Conservation (phyloP, 306 rosid genomes). For the Medicago lupulina region DNA sequence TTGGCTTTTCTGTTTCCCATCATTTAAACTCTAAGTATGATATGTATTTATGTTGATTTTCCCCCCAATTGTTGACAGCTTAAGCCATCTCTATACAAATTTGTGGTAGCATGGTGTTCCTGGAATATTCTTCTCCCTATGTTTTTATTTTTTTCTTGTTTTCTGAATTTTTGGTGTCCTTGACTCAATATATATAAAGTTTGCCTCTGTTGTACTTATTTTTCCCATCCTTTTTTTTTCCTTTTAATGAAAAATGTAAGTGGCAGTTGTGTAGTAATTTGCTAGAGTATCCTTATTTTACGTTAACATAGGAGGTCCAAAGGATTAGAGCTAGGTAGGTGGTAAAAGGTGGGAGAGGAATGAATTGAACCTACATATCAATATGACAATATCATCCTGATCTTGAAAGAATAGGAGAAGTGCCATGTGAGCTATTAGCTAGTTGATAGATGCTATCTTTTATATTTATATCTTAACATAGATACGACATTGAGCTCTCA, state of each 20-base stretch:
- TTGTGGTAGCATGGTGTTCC: conserved; percentile 11
- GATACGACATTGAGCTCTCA: conserved; percentile 22
- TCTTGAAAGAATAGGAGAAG: not conserved
- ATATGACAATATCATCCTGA: not conserved
- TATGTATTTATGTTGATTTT: conserved; percentile 19
- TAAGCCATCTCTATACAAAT: not conserved
- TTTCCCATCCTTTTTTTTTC: not conserved
- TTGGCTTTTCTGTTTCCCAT: conserved; percentile 93
- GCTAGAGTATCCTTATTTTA: conserved; percentile 17
- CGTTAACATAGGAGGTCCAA: conserved; percentile 7
- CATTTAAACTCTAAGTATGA: conserved; percentile 89
- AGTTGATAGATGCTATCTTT: conserved; percentile 15
- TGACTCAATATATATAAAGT: not conserved
- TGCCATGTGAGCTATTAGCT: conserved; percentile 6
- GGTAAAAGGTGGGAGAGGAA: not conserved
- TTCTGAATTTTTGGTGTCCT: not conserved
- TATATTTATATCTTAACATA: conserved; percentile 4
- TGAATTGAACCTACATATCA: conserved; percentile 4
- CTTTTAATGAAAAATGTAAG: not conserved
- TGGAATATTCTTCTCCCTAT: not conserved
- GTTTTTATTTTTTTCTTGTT: not conserved
- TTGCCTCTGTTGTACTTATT: conserved; percentile 11
- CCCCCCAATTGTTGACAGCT: conserved; percentile 3
- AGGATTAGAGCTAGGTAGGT: conserved; percentile 8
- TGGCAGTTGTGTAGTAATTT: conserved; percentile 8